These are phyloP conservation scores for Arthrobotrys sphaeroides DNA, from an alignment of 2,329 filamentous ascomycete species.

Conservation along the genomic window DNA sequence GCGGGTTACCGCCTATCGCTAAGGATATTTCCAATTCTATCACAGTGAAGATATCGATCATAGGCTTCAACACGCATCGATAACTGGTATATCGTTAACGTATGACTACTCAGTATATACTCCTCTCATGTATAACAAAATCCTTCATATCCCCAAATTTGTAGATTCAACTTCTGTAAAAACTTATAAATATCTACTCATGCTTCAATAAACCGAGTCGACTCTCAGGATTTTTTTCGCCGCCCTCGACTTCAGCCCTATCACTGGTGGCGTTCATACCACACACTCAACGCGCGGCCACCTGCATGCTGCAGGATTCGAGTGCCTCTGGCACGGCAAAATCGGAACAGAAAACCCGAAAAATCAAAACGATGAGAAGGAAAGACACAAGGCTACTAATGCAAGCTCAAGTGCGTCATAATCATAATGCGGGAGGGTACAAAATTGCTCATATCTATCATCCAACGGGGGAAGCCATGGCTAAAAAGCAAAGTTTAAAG, in stretches of 20 bases:
- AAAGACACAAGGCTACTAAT: too few relatives aligned
- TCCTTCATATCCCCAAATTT: background rate
- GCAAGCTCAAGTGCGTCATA: too few relatives aligned
- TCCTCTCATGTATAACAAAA: background rate
- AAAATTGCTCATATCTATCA: background rate
- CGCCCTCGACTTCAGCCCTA: background rate
- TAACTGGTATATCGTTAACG: too few relatives aligned
- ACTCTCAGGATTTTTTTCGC: background rate
- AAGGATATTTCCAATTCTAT: too few relatives aligned
- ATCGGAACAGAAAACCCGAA: background rate
- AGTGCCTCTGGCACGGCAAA: background rate
- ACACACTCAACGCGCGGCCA: slow-evolving; percentile 2
- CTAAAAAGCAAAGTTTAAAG: background rate
- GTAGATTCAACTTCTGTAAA: background rate
- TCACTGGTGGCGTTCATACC: background rate
- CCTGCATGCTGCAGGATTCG: background rate
- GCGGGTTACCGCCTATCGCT: too few relatives aligned
- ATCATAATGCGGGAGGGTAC: too few relatives aligned
- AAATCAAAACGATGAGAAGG: too few relatives aligned
- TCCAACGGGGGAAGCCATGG: background rate
- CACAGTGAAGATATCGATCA: too few relatives aligned
- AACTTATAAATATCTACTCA: background rate
- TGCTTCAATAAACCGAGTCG: background rate
- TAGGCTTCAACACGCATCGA: too few relatives aligned
- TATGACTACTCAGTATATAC: too few relatives aligned